Base-by-base conservation (phyloP, 768 basidiomycete genomes). In the Amanita phalloides region DNA sequence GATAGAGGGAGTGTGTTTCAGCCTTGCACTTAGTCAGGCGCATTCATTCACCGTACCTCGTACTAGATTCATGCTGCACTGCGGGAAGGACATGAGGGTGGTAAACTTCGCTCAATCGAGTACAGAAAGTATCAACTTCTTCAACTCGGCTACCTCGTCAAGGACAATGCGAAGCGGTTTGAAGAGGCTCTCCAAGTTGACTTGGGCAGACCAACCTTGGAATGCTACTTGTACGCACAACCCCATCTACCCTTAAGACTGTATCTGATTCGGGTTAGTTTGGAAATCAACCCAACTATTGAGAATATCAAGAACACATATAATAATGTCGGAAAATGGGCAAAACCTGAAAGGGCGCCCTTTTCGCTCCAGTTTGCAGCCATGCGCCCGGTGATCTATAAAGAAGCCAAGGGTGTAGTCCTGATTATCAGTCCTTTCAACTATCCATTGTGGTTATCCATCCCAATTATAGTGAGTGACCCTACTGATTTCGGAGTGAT, bases 401-500 rank as follows among this genome's bases (percentile, higher is more conserved):
- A 88, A 58, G 86, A 88, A 56, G 73, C 90, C 42, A 92, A 91
- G 62, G 87, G 87, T 2, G 74, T 81, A 23, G 75, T 84, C 0
- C 67, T 88, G 45, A 76, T 86, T 57, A 82, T 90, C 51, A 71
- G 70, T 30, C 83, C 86, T 0, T 88, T 86, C 74, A 89, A 88
- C 63, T 87, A 84, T 60, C 88, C 86, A 0, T 54, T 88, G 10
- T 82, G 73, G 71, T 63, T 85, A 48, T 62, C 74, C 0, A 35
- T 86, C 6, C 67, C 71, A 0, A 84, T 84, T 10, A 54, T 90
- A 56, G 84, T 84, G 53, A 20, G 76, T 62, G 30, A 17, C 49
- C n/a, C 32, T 46, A 11, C 11, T 32, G 13, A 32, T 49, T 33
- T 10, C 21, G 6, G 8, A 10, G 43, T 30, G 39, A 6, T 28